Evolutionary conservation across 768 basidiomycete genomes (phyloP).

Genomic region (Rhodotorula toruloides): DNA sequence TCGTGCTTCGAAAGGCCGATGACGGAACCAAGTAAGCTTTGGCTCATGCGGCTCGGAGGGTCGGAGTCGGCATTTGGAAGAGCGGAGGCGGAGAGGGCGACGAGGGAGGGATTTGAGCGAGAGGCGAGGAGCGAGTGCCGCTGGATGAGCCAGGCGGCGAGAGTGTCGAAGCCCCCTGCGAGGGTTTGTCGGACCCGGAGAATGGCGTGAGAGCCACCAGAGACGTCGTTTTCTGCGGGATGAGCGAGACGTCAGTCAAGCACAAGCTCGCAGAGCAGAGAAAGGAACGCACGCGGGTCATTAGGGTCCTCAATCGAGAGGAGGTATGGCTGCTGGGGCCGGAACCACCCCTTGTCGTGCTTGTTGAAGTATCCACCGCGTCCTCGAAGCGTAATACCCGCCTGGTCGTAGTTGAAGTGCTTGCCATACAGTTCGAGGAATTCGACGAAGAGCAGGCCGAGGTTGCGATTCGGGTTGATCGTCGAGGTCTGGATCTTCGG

Average conservation of each 20-base stretch:
- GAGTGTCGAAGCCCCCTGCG: conserved; percentile 62
- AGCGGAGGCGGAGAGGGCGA: background rate
- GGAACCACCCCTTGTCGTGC: conserved; percentile 69
- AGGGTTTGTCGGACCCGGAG: conserved; percentile 73
- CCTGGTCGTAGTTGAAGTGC: conserved; percentile 70
- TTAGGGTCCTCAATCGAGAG: conserved; percentile 91
- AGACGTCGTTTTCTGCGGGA: conserved; percentile 81
- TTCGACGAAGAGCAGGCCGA: conserved; percentile 91
- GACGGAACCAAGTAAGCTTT: conserved; percentile 28
- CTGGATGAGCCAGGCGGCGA: conserved; percentile 64
- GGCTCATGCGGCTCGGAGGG: background rate
- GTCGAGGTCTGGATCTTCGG: conserved; percentile 85
- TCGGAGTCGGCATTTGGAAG: conserved; percentile 34
- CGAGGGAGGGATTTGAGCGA: conserved; percentile 33
- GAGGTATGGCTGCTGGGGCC: conserved; percentile 51
- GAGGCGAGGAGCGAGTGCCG: conserved; percentile 46
- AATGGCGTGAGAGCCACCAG: conserved; percentile 78
- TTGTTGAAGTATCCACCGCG: conserved; percentile 89
- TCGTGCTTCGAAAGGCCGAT: conserved; percentile 34
- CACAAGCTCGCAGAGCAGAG: background rate
- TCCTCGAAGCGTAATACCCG: conserved; percentile 75
- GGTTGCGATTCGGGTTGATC: conserved; percentile 77
- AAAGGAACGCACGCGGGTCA: conserved; percentile 63
- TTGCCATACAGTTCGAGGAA: conserved; percentile 94
- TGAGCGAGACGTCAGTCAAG: background rate